Percentiles rank a stretch among this genome's conserved stretches.
These are phyloP conservation scores for Pichia norvegensis DNA, from an alignment of 1,139 yeast genomes.

Conservation along the genomic window DNA sequence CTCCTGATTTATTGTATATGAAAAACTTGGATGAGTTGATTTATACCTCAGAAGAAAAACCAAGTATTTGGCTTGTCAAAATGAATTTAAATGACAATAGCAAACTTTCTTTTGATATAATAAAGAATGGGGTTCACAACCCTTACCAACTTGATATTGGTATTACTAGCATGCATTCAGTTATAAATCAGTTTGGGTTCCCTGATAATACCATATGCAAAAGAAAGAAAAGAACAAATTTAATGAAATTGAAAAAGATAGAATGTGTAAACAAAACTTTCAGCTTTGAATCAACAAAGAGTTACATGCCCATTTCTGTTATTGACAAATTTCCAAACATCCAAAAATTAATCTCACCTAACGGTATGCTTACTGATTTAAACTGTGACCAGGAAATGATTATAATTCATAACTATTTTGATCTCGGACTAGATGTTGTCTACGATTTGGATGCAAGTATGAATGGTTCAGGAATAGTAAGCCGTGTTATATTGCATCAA, in stretches of 20 bases:
- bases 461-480: conserved; percentile 30
- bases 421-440: conserved; percentile 45
- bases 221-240: conserved; percentile 19
- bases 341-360: background rate
- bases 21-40: too few species aligned
- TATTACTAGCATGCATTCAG: conserved; percentile 42
- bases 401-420: conserved; percentile 50
- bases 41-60: background rate
- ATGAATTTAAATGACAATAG: background rate
- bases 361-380: background rate
- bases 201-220: conserved; percentile 49
- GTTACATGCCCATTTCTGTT: conserved; percentile 5
- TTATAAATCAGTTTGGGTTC: conserved; percentile 43
- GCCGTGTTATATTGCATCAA: conserved; percentile 42
- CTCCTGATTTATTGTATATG: background rate
- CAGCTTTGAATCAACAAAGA: conserved; percentile 30
- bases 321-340: background rate
- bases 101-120: background rate
- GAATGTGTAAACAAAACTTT: conserved; percentile 32
- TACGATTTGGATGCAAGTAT: conserved; percentile 34
- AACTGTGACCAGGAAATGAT: conserved; percentile 6
- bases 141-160: conserved; percentile 30
- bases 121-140: background rate
- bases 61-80: background rate
- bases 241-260: conserved; percentile 8